phyloP scores from a whole-genome alignment of 805 yeast genomes.

The Schwanniomyces sp. region DNA sequence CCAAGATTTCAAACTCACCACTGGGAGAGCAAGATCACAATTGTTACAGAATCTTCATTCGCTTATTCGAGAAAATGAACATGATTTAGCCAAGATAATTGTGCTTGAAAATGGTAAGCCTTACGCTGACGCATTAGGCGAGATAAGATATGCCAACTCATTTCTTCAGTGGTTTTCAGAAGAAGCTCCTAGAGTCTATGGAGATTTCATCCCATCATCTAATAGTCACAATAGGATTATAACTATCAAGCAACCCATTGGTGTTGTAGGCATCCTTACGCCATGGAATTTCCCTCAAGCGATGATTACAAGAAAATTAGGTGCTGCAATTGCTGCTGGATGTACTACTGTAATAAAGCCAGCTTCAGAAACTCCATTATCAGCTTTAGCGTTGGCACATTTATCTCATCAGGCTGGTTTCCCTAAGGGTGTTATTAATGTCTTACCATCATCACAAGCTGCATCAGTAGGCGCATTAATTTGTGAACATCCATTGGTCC shows the following conservation, averaged over 20 bases:
- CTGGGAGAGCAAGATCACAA: slow-evolving; percentile 56
- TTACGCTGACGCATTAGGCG: slow-evolving; percentile 68
- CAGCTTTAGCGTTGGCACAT: slow-evolving; percentile 66
- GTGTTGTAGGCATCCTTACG: slow-evolving; percentile 75
- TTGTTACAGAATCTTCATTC: slow-evolving; percentile 53
- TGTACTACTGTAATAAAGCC: slow-evolving; percentile 79
- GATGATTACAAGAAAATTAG: slow-evolving; percentile 72
- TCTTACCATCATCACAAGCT: slow-evolving; percentile 52
- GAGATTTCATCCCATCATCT: slow-evolving; percentile 63
- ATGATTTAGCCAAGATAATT: slow-evolving; percentile 64
- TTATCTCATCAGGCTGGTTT: slow-evolving; percentile 67
- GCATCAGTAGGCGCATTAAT: slow-evolving; percentile 54
- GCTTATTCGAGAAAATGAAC: slow-evolving; percentile 55
- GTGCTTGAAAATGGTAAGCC: slow-evolving; percentile 79
- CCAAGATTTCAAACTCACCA: slow-evolving; percentile 47
- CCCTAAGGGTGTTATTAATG: slow-evolving; percentile 68
- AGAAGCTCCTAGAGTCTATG: slow-evolving; percentile 70
- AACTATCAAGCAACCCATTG: slow-evolving; percentile 71
- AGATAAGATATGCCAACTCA: slow-evolving; percentile 63
- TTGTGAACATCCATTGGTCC: slow-evolving; percentile 42
- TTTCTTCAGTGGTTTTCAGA: slow-evolving; percentile 91
- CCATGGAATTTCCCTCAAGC: slow-evolving; percentile 88
- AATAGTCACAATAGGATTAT: slow-evolving; percentile 50
- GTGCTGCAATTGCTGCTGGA: slow-evolving; percentile 79
- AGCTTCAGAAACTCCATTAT: slow-evolving; percentile 71